A percentile compares a stretch with the other conserved stretches of the same genome.
Conservation (phyloP, 768 basidiomycete species). For the Mycena filopes region DNA sequence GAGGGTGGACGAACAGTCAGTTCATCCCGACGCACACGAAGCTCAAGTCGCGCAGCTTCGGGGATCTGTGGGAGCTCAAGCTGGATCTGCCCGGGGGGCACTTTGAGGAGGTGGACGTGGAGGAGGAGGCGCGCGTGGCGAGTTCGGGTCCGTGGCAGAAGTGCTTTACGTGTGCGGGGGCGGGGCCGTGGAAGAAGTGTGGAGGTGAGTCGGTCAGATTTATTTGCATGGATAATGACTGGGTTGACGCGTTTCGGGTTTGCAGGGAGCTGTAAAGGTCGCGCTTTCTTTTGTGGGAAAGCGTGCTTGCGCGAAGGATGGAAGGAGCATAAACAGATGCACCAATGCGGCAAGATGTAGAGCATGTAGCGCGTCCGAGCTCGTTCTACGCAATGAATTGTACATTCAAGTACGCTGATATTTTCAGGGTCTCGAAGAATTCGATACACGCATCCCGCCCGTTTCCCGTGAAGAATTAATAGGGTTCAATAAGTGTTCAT, state of each 20-base stretch:
- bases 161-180: slow-evolving; percentile 51
- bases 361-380: too few species aligned
- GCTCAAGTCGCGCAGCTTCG: slow-evolving; percentile 42
- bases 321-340: slow-evolving; percentile 9
- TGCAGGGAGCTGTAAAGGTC: neutral
- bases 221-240: too few species aligned
- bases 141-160: slow-evolving; percentile 52
- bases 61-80: slow-evolving; percentile 52
- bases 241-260: too few species aligned
- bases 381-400: too few species aligned
- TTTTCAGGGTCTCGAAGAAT: too few species aligned
- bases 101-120: slow-evolving; percentile 49
- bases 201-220: slow-evolving; percentile 40
- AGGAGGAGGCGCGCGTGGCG: slow-evolving; percentile 49
- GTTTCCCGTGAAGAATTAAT: too few species aligned
- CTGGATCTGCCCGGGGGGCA: slow-evolving; percentile 45
- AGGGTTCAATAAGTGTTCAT: too few species aligned
- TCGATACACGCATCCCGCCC: too few species aligned
- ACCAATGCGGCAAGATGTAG: slow-evolving; percentile 6
- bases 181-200: slow-evolving; percentile 53
- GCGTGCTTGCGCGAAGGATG: slow-evolving; percentile 5
- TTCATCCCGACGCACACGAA: slow-evolving; percentile 44
- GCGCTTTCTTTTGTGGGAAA: slow-evolving; percentile 2
- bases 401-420: too few species aligned
- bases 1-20: slow-evolving; percentile 52